Evolutionary conservation across 2,329 filamentous ascomycete genomes (phyloP).

Genomic region (Karstenula rhodostoma): DNA sequence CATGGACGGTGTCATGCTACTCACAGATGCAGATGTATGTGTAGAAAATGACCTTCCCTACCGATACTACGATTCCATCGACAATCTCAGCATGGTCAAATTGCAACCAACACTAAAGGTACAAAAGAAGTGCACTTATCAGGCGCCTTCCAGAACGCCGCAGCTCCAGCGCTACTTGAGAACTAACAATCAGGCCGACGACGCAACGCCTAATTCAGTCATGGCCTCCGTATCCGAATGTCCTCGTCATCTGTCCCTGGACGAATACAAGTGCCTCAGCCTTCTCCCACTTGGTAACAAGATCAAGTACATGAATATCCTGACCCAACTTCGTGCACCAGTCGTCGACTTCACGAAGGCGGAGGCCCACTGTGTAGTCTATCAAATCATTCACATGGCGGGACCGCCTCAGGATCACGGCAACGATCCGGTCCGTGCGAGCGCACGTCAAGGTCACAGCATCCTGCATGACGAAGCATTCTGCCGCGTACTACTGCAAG

Average conservation of each 20-base stretch:
- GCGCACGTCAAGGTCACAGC: slow-evolving; percentile 48
- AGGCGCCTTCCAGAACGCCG: slow-evolving; percentile 43
- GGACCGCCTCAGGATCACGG: slow-evolving; percentile 44
- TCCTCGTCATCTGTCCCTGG: slow-evolving; percentile 57
- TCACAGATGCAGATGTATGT: slow-evolving; percentile 51
- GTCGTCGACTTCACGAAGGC: slow-evolving; percentile 60
- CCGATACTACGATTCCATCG: slow-evolving; percentile 35
- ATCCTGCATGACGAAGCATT: slow-evolving; percentile 49
- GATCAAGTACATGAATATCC: slow-evolving; percentile 65
- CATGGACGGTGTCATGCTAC: slow-evolving; percentile 31
- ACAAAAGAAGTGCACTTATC: slow-evolving; percentile 51
- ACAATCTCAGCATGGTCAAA: slow-evolving; percentile 25
- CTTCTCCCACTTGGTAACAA: slow-evolving; percentile 57
- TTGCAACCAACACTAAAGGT: slow-evolving; percentile 25
- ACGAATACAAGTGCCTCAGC: slow-evolving; percentile 64
- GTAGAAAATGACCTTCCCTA: slow-evolving; percentile 57
- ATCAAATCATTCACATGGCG: slow-evolving; percentile 60
- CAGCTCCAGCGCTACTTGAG: slow-evolving; percentile 54
- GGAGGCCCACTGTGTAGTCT: slow-evolving; percentile 58
- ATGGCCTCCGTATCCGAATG: slow-evolving; percentile 55
- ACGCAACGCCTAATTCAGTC: slow-evolving; percentile 58
- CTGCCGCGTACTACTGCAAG: slow-evolving; percentile 23
- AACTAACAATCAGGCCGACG: slow-evolving; percentile 36
- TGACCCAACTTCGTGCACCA: slow-evolving; percentile 59
- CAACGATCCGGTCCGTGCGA: background rate